These are phyloP conservation scores for Phanerodontia chrysosporium DNA, from an alignment of 768 basidiomycete species.

Conservation along the genomic window DNA sequence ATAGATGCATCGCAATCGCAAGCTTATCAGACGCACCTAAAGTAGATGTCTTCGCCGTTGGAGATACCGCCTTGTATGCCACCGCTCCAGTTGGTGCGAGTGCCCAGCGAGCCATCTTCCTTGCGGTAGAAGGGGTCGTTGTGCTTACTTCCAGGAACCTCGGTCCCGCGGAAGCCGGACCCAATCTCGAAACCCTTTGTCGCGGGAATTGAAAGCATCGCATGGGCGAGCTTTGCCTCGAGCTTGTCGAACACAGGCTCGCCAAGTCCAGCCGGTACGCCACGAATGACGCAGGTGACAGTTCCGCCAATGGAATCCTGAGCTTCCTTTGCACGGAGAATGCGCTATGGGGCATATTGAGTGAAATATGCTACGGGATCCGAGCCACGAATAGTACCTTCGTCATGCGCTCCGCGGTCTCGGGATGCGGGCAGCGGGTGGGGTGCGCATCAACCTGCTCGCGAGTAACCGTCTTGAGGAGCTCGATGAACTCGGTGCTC, in stretches of 20 bases:
- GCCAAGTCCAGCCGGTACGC: slow-evolving; percentile 86
- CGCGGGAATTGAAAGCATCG: slow-evolving; percentile 98
- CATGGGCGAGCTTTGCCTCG: slow-evolving; percentile 91
- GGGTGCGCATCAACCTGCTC: slow-evolving; percentile 83
- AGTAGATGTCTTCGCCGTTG: slow-evolving; percentile 97
- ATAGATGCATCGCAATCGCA: background rate
- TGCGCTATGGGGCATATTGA: slow-evolving; percentile 52
- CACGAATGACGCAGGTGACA: slow-evolving; percentile 92
- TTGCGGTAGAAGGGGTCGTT: slow-evolving; percentile 82
- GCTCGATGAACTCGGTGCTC: slow-evolving; percentile 75
- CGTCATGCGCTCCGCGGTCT: slow-evolving; percentile 88
- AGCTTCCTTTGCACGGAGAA: slow-evolving; percentile 86
- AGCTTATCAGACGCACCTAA: slow-evolving; percentile 54
- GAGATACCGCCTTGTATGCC: slow-evolving; percentile 97
- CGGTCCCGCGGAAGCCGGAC: slow-evolving; percentile 92
- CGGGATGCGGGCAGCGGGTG: slow-evolving; percentile 87
- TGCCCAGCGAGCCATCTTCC: slow-evolving; percentile 70
- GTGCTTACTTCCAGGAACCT: slow-evolving; percentile 89
- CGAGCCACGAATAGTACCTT: slow-evolving; percentile 43
- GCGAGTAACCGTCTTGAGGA: slow-evolving; percentile 77
- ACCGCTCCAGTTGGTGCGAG: slow-evolving; percentile 92
- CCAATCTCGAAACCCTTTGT: slow-evolving; percentile 99
- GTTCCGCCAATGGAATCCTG: slow-evolving; percentile 98
- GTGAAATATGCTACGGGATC: background rate
- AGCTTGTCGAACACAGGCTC: slow-evolving; percentile 99